Base-by-base conservation (phyloP, 139 green algal species). In the Picochlorum sp. region DNA sequence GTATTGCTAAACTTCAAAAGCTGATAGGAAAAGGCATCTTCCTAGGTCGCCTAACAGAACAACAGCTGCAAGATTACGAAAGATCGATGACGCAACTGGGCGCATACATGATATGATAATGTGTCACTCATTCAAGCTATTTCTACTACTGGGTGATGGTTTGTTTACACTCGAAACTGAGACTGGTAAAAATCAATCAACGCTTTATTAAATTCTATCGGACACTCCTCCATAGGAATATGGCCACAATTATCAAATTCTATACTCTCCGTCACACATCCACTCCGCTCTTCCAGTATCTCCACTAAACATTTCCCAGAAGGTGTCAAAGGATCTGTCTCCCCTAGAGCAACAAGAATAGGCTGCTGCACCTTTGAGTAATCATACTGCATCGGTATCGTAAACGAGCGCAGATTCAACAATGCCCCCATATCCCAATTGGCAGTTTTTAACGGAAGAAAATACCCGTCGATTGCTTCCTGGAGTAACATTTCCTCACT, bases 1-100 rank as follows among this genome's bases (percentile, higher is more conserved):
- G 68, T 21, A 62, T 88, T 20, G 76, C 54, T 3, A 44, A 57
- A 18, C 67, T 95, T 65, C 75, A 85, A 1, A 80, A 90, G 54
- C 63, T 82, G 51, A 63, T 96, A 18, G 88, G 86, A 3, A 75
- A 77, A 20, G 62, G 68, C 62, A 82, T 85, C n/a, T 81, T 76
- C 62, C 76, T 73, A 18, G 83, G 79, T 4, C 57, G 83, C 4
- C 71, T 92, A 24, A 77, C 66, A 6, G 63, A 81, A 6, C 68
- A 69, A 28, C 83, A 89, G 73, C 34, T 41, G 8, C 34, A 41
- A 41, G 34, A 41, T 3, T 41, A 41, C 34, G 34, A 41, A 41
- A 41, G 34, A 41, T 41, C 7, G 2, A 41, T 41, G 34, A 11
- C 7, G 7, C 8, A 41, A 41, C 1, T 30, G 28, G 28, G 4